Base-by-base conservation (phyloP, 2,329 filamentous ascomycete species). In the Geosmithia putterillii region DNA sequence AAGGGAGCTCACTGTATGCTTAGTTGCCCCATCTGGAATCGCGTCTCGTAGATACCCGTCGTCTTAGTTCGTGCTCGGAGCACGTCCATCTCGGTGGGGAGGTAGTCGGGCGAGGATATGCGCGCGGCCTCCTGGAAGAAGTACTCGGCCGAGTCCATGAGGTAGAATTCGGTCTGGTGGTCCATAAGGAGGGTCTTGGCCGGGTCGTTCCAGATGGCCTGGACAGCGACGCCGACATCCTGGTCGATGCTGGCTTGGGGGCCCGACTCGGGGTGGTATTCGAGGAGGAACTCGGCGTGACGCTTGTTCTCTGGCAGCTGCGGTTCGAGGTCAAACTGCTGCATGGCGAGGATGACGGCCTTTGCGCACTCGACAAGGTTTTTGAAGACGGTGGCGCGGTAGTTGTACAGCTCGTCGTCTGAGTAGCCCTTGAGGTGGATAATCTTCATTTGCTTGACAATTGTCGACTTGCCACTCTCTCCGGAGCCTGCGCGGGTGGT, bases 361-460 rank as follows among this genome's bases (percentile, higher is more conserved):
- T 95, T 96, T 52, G 88, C 86, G 70, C 92, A 98, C 65, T 98
- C 92, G 53, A 96, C 77, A 47, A 98, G 73, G 62, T 98, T 98
- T 68, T 98, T 98, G 71, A 94, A 98, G 47, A 98, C 88, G 28
- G 92, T 96, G 48, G 94, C 79, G 46, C 92, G 84, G 69, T 96
- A 96, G 60, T 95, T 83, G 56, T 84, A 84, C 41, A 96, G 74
- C 64, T 98, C 92, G 55, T 96, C 90, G 52, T 87, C 80, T 10
- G 86, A 89, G 65, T 98, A 98, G 47, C 92, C 92, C 66, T 95
- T 95, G 56, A 96, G 83, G 59, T 98, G 92, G 58, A 98, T 96
- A 55, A 98, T 98, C 68, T 96, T 98, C 92, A 98, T 98, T 73
- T 98, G 92, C 66, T 98, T 98, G 53, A 98, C 92, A 56, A 98